Percentiles rank a stretch among this genome's conserved stretches.
Conservation (phyloP, 768 basidiomycete genomes). For the Suillus discolor region DNA sequence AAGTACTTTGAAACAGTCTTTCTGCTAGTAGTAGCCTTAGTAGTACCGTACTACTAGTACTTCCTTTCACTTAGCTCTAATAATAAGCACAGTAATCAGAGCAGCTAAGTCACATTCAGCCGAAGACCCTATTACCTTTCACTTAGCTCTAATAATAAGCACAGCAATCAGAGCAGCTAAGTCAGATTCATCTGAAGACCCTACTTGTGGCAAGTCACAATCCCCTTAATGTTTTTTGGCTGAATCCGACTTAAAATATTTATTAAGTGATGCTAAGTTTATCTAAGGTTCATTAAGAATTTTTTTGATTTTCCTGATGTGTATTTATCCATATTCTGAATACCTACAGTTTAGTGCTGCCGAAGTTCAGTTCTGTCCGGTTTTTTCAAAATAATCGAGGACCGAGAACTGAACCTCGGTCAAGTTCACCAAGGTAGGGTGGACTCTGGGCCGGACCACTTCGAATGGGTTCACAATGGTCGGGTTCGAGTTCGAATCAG, state of each 20-base stretch:
- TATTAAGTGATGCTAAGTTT: background rate
- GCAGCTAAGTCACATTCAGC: no score
- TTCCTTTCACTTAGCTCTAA: no score
- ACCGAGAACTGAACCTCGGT: background rate
- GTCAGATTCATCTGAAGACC: background rate
- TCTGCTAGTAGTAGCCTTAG: no score
- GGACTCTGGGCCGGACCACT: background rate
- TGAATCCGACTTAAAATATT: background rate
- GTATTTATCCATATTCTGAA: no score
- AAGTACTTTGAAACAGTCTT: background rate
- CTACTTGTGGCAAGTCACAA: background rate
- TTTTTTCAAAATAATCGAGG: conserved; percentile 1
- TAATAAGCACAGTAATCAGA: no score
- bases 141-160: conserved; percentile 1
- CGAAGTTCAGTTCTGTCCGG: no score
- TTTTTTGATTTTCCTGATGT: background rate
- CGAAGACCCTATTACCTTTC: no score
- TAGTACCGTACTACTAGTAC: no score
- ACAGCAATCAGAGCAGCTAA: background rate
- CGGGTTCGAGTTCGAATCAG: background rate
- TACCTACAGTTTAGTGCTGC: no score
- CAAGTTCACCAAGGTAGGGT: conserved; percentile 4
- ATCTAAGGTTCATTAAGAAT: background rate
- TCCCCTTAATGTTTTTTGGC: background rate
- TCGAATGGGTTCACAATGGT: conserved; percentile 6